A percentile compares a stretch with the other conserved stretches of the same genome.
phyloP scores from a whole-genome alignment of 2,329 filamentous ascomycete species.

The Beauveria caledonica region DNA sequence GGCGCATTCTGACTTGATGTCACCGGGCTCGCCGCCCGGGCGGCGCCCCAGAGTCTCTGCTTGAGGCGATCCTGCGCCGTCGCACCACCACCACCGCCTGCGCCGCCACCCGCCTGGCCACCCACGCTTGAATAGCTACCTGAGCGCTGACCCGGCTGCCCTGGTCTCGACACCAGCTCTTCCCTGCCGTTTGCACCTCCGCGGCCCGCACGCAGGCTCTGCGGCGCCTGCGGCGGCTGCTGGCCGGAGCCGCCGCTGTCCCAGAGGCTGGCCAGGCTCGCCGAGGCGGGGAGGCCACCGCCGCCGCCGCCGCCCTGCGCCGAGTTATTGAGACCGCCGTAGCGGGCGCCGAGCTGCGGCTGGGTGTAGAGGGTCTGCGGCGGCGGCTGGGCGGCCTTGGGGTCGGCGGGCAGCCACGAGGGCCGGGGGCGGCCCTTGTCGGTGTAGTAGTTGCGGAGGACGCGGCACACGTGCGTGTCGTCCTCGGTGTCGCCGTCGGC shows the following conservation, averaged over 20 bases:
- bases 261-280: constrained; percentile 48
- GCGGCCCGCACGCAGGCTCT: constrained; percentile 25
- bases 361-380: constrained; percentile 47
- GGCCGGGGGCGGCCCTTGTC: constrained; percentile 80
- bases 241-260: constrained; percentile 33
- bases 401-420: constrained; percentile 81
- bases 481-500: constrained; percentile 70
- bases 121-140: constrained; percentile 62
- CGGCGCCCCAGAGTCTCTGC: constrained; percentile 62
- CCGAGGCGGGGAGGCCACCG: neutral
- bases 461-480: constrained; percentile 89
- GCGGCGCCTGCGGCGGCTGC: constrained; percentile 20
- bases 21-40: constrained; percentile 46
- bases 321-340: constrained; percentile 38
- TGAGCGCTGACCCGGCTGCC: constrained; percentile 62
- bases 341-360: constrained; percentile 41
- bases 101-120: constrained; percentile 22
- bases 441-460: constrained; percentile 84
- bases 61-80: constrained; percentile 77
- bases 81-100: constrained; percentile 35
- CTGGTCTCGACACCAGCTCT: constrained; percentile 38
- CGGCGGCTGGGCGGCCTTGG: constrained; percentile 55
- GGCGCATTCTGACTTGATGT: constrained; percentile 28
- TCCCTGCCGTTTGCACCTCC: constrained; percentile 19
- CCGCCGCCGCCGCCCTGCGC: constrained; percentile 23